Base-by-base conservation (phyloP, 1,139 yeast genomes). In the Geotrichum europaeum region DNA sequence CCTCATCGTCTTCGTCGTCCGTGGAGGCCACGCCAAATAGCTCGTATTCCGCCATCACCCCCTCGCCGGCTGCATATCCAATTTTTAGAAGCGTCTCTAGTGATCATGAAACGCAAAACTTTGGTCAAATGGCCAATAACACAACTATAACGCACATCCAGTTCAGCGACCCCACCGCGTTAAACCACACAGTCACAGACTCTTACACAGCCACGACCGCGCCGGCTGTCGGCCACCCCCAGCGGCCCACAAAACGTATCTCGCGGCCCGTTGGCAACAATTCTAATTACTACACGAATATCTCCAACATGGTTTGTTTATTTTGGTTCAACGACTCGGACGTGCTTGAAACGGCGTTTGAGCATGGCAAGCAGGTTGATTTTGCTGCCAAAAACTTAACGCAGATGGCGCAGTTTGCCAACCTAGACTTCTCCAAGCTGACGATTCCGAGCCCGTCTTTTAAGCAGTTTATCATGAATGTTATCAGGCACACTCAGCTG, bases 401-500 rank as follows among this genome's bases (percentile, higher is more conserved):
- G 1, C 51, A 22, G 12, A 30, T 10, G 13, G 56, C 45, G 15
- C 20, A n/a, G 12, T 32, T 49, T n/a, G 20, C 51, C 5, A 20
- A 53, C 10, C 56, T 53, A n/a, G 25, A 40, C 32, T 59, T 62
- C 32, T 61, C 62, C 24, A 56, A 56, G 25, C 61, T 63, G 49
- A 60, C 69, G 7, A 51, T 63, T 18, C 68, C 72, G 1, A 59
- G 65, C 15, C 28, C 55, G 7, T 60, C 62, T 15, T 70, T 67
- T 59, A 62, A 67, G 54, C 63, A 66, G 53, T 73, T 71, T 62
- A 67, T 71, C 18, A 49, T 63, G n/a, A 64, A 64, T 22, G 66
- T 75, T 5, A 66, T 75, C 45, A 62, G 66, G 54, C 70, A 72
- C 43, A 72, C 77, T 13, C 72, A 71, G 56, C 67, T 76, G 28